Percentiles rank a stretch among this genome's conserved stretches.
Conservation (phyloP, 129 eudicot genomes). For the Artemisia annua region DNA sequence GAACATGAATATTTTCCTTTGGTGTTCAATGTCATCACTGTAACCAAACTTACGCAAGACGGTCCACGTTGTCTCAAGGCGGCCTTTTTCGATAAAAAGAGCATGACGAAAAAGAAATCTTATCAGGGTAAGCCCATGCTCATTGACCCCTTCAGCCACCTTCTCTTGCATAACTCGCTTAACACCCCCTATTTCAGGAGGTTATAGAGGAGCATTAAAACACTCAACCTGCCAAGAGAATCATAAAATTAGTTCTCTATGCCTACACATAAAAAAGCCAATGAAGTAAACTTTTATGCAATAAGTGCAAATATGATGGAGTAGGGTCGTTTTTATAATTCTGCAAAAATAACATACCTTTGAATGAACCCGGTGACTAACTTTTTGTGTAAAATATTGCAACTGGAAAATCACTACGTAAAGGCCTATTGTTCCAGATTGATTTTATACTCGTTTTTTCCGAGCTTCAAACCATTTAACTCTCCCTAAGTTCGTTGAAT, state of each 20-base stretch:
- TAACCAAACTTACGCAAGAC: conserved; percentile 89
- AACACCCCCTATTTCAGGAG: conserved; percentile 90
- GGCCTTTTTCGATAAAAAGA: conserved; percentile 87
- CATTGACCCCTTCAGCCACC: conserved; percentile 88
- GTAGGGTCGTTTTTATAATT: too few species aligned
- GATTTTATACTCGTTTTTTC: too few species aligned
- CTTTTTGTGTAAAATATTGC: too few species aligned
- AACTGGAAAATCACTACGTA: too few species aligned
- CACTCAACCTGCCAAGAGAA: conserved; percentile 71
- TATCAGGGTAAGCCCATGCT: conserved; percentile 82
- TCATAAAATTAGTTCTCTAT: conserved; percentile 14
- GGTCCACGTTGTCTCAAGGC: conserved; percentile 86
- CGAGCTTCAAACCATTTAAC: too few species aligned
- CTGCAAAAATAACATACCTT: too few species aligned
- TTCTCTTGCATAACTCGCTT: conserved; percentile 91
- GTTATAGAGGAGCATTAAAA: conserved; percentile 94
- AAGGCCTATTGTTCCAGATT: too few species aligned
- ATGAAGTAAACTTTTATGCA: too few species aligned
- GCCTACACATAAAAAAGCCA: neutral
- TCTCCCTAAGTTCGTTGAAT: too few species aligned
- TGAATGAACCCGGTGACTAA: too few species aligned
- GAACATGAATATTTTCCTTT: conserved; percentile 60
- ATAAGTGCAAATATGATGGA: too few species aligned
- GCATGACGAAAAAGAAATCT: conserved; percentile 94
- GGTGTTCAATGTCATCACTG: conserved; percentile 77